A percentile compares a stretch with the other conserved stretches of the same genome.
phyloP scores from a whole-genome alignment of 768 basidiomycete species.

The Leccinum imitatum region DNA sequence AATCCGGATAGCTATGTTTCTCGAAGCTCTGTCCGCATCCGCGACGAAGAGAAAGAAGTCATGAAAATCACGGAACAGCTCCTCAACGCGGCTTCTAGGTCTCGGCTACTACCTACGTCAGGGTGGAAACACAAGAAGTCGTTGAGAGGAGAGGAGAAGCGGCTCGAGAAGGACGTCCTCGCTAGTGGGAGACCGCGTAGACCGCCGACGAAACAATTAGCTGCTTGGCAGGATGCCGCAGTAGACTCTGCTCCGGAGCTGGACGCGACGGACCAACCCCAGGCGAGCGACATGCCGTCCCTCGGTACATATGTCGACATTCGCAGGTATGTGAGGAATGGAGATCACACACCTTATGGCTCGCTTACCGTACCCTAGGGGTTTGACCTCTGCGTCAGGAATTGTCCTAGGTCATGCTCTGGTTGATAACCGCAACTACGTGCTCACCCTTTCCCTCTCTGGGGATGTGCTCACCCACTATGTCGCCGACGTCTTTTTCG shows the following conservation, averaged over 20 bases:
- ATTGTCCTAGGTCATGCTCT: conserved; percentile 32
- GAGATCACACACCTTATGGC: neutral
- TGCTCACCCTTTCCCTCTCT: conserved; percentile 31
- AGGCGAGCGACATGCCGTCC: conserved; percentile 20
- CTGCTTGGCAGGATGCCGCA: conserved; percentile 26
- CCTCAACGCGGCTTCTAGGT: conserved; percentile 34
- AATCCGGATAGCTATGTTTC: neutral
- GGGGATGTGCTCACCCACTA: conserved; percentile 56
- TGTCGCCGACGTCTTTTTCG: conserved; percentile 56
- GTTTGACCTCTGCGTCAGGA: conserved; percentile 23
- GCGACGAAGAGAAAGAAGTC: conserved; percentile 10
- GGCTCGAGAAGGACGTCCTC: conserved; percentile 29
- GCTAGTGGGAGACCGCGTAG: conserved; percentile 8
- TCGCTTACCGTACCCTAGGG: conserved; percentile 20
- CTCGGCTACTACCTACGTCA: conserved; percentile 18
- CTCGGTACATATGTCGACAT: conserved; percentile 55
- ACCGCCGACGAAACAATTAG: conserved; percentile 26
- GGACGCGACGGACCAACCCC: conserved; percentile 14
- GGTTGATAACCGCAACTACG: conserved; percentile 30
- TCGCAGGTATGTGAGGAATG: conserved; percentile 40
- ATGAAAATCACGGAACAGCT: conserved; percentile 31
- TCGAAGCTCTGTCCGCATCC: neutral
- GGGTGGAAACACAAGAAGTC: conserved; percentile 40
- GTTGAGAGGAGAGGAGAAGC: conserved; percentile 41
- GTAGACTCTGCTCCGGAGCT: conserved; percentile 11